A percentile compares a stretch with the other conserved stretches of the same genome.
Conservation (phyloP, 2,329 filamentous ascomycete species). For the Colletotrichum cuscutae region DNA sequence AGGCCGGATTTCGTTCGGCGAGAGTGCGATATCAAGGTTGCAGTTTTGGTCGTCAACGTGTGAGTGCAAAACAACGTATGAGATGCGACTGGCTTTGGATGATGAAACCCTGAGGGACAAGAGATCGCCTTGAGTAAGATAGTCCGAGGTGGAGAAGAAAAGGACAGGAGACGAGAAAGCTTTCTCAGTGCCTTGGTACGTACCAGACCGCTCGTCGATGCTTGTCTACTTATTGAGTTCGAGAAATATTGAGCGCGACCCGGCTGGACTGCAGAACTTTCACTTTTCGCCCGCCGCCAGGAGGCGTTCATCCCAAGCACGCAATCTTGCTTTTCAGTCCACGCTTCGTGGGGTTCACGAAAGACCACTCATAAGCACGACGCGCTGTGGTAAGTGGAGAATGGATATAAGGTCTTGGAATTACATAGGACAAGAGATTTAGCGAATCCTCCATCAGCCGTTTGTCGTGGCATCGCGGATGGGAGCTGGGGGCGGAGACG, state of each 20-base stretch:
- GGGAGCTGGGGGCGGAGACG: neutral
- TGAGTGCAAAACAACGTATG: neutral
- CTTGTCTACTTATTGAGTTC: constrained; percentile 1
- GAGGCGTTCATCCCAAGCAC: constrained; percentile 13
- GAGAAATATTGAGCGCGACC: neutral
- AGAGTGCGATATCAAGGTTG: neutral
- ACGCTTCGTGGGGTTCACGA: constrained; percentile 19
- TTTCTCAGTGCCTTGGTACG: neutral
- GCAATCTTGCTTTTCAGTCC: constrained; percentile 28
- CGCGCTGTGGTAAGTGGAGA: neutral
- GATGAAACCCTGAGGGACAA: constrained; percentile 11
- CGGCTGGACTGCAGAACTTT: constrained; percentile 9
- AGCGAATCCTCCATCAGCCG: constrained; percentile 11
- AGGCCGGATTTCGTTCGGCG: neutral
- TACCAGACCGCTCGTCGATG: neutral
- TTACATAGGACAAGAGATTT: constrained; percentile 35
- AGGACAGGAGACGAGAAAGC: neutral
- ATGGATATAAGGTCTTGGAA: constrained; percentile 17
- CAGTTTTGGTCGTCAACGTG: neutral
- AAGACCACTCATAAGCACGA: neutral
- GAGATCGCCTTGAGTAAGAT: neutral
- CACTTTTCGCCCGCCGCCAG: constrained; percentile 1
- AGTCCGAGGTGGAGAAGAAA: neutral
- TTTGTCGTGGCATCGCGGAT: neutral
- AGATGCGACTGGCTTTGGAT: constrained; percentile 7